Conservation (phyloP, 768 basidiomycete species). For the Lactarius quietus region DNA sequence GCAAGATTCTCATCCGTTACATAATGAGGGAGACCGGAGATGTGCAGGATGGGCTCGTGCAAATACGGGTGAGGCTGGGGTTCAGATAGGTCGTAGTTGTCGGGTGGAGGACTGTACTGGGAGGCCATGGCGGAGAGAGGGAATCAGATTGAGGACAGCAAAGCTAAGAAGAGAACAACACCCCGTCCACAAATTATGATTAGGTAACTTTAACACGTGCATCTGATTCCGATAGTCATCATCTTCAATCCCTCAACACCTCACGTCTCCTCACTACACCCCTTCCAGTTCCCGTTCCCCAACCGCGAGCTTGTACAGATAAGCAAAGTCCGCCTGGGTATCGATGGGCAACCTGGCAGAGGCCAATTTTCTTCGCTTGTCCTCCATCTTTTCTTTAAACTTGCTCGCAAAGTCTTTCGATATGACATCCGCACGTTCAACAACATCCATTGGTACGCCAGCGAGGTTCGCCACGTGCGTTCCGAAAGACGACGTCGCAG, state of each 20-base stretch:
- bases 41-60: conserved; percentile 77
- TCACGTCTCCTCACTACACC: conserved; percentile 47
- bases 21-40: conserved; percentile 70
- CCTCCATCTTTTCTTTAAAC: conserved; percentile 77
- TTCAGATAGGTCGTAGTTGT: conserved; percentile 21
- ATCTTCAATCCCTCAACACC: conserved; percentile 53
- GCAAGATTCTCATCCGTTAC: conserved; percentile 78
- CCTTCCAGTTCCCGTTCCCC: conserved; percentile 52
- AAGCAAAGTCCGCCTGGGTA: conserved; percentile 88
- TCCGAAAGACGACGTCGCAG: conserved; percentile 86
- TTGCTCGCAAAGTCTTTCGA: conserved; percentile 84
- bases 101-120: conserved; percentile 24
- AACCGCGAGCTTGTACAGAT: conserved; percentile 59
- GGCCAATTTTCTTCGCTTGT: conserved; percentile 51
- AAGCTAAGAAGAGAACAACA: conserved; percentile 6
- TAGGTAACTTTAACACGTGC: conserved; percentile 21
- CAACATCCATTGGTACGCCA: conserved; percentile 82
- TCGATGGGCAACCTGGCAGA: conserved; percentile 66
- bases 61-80: conserved; percentile 73
- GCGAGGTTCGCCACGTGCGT: conserved; percentile 95
- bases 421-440: conserved; percentile 82
- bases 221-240: conserved; percentile 32
- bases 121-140: conserved; percentile 12
- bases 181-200: conserved; percentile 20
- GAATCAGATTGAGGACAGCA: conserved; percentile 1